Evolutionary conservation across 768 basidiomycete species (phyloP).

Genomic region (Mrakia hoshinonis): DNA sequence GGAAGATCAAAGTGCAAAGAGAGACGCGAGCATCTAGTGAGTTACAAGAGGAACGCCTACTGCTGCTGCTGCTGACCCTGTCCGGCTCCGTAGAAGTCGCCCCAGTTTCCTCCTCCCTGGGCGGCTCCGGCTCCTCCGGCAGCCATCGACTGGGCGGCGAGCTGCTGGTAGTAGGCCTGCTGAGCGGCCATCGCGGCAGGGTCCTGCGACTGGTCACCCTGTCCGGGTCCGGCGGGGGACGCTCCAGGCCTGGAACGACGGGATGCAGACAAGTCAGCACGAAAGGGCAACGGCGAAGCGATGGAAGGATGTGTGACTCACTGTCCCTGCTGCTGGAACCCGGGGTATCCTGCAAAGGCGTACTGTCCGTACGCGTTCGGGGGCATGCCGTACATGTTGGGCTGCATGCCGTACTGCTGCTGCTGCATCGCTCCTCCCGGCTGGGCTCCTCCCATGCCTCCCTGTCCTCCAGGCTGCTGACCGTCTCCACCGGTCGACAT

Average conservation of each 20-base stretch:
- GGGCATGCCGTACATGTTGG: slow-evolving; percentile 30
- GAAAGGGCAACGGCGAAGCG: background rate
- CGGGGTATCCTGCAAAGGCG: slow-evolving; percentile 29
- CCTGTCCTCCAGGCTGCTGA: slow-evolving; percentile 24
- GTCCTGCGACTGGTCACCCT: slow-evolving; percentile 18
- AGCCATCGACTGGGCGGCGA: slow-evolving; percentile 22
- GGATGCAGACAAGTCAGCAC: background rate
- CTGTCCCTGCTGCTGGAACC: slow-evolving; percentile 18
- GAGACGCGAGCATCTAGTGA: background rate
- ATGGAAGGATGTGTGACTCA: background rate
- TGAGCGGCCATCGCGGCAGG: slow-evolving; percentile 27
- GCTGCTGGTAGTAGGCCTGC: slow-evolving; percentile 30
- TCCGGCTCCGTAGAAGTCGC: slow-evolving; percentile 15
- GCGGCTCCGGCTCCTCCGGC: slow-evolving; percentile 8
- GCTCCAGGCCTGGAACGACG: slow-evolving; percentile 19
- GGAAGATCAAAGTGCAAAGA: background rate
- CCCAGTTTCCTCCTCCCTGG: slow-evolving; percentile 10
- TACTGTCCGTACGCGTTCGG: slow-evolving; percentile 30
- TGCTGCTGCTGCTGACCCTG: slow-evolving; percentile 18
- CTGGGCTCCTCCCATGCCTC: slow-evolving; percentile 27
- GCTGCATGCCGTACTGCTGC: slow-evolving; percentile 27
- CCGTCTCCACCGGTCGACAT: slow-evolving; percentile 20
- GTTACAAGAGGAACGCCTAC: background rate
- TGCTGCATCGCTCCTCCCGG: slow-evolving; percentile 28
- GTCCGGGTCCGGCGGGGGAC: slow-evolving; percentile 17